Evolutionary conservation across 169 alveolate genomes (phyloP), one percentile per base, ranked within the genome.

Genomic region (Miamiensis avidus): DNA sequence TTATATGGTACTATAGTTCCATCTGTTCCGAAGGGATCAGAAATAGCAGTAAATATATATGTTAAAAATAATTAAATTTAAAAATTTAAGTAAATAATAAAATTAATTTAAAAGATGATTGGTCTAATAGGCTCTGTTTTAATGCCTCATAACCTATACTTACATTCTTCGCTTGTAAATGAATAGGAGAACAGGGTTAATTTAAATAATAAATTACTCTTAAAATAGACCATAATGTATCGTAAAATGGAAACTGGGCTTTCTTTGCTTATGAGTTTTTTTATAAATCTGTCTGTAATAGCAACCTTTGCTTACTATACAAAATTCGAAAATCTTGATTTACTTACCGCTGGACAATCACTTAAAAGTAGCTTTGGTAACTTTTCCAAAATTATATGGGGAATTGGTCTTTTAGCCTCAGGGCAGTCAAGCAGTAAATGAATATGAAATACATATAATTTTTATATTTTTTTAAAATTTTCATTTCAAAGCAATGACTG

Each of bases 111-210:
- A 29, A 30, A 64, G 65, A 76, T 82, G n/a, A 81, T 92, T 31
- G 95, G 92, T 28, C 81, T 92, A 65, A 29, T 94, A 0, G 97
- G 97, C 11, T 88, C 95, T 30, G 91, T 94, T 29, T 79, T 94
- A 20, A 94, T 94, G 97, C 97, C 97, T 26, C 97, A 94, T 82
- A 92, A 92, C 83, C 29, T 94, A 31, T 92, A 82, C 82, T 83
- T 94, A 30, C 95, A 94, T 86, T 82, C 93, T 27, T 84, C 97
- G 0, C 81, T 94, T 31, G 93, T 90, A 16, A 87, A 81, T 29
- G 85, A 94, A 25, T 74, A 94, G 74, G 79, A 86, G 32, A 81
- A 49, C 4, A 11, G 20, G 20, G 69, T 91, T 49, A 76, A 79
- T 79, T 49, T n/a, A 11, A 79, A 64, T 65, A 49, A 79, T 64